A percentile compares a stretch with the other conserved stretches of the same genome.
phyloP scores from a whole-genome alignment of 805 yeast genomes.

The Yamadazyma endophytica region DNA sequence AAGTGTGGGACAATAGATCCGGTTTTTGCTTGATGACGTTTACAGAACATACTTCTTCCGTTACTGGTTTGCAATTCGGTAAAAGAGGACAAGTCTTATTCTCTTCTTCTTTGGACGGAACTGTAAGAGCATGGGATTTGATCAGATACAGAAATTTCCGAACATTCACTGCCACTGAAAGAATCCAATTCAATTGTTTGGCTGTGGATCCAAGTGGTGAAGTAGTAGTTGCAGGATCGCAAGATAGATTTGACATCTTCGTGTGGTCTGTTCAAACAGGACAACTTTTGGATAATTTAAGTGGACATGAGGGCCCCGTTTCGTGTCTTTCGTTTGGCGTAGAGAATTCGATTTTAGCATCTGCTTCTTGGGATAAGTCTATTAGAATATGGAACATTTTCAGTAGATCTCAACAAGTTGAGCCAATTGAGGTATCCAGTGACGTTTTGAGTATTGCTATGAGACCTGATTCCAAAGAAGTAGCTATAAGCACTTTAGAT shows the following conservation, averaged over 20 bases:
- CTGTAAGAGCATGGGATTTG: slow-evolving; percentile 96
- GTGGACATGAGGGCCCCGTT: slow-evolving; percentile 96
- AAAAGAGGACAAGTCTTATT: slow-evolving; percentile 87
- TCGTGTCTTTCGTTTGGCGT: slow-evolving; percentile 81
- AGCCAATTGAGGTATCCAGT: slow-evolving; percentile 80
- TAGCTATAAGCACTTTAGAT: slow-evolving; percentile 83
- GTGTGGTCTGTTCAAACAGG: slow-evolving; percentile 98
- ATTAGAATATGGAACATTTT: slow-evolving; percentile 91
- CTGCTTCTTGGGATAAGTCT: slow-evolving; percentile 96
- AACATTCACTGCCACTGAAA: slow-evolving; percentile 85
- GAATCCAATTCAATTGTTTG: slow-evolving; percentile 80
- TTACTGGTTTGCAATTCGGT: slow-evolving; percentile 83
- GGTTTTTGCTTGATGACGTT: slow-evolving; percentile 93
- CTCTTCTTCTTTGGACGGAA: slow-evolving; percentile 91
- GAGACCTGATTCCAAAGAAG: slow-evolving; percentile 90
- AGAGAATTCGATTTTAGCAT: slow-evolving; percentile 73
- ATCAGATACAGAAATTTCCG: slow-evolving; percentile 90
- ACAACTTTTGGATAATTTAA: slow-evolving; percentile 77
- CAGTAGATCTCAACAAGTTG: slow-evolving; percentile 80
- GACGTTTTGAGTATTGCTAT: slow-evolving; percentile 81
- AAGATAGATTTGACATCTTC: slow-evolving; percentile 84
- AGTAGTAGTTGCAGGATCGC: slow-evolving; percentile 90
- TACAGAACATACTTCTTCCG: slow-evolving; percentile 84
- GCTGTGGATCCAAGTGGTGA: slow-evolving; percentile 98
- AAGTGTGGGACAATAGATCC: slow-evolving; percentile 90